phyloP scores from a whole-genome alignment of 495 filamentous ascomycete species.

The Aspergillus carlsbadensis region DNA sequence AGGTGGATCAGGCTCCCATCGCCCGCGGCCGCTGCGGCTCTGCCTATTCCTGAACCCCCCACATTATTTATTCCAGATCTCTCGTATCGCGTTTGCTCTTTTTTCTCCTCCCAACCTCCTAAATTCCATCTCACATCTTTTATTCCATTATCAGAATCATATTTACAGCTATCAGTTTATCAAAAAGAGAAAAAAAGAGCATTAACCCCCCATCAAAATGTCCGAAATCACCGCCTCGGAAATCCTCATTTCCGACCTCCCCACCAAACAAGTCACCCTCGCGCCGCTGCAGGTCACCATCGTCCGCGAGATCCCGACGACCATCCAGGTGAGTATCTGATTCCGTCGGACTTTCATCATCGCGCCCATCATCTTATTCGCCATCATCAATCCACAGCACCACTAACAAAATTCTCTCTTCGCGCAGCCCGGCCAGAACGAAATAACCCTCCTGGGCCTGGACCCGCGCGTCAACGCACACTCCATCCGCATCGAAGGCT shows the following conservation, averaged over 20 bases:
- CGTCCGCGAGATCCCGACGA: constrained; percentile 61
- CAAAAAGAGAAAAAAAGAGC: too few species aligned
- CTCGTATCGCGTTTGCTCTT: too few species aligned
- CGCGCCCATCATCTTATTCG: too few species aligned
- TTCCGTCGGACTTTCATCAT: too few species aligned
- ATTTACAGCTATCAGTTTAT: too few species aligned
- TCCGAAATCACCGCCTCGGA: constrained; percentile 8
- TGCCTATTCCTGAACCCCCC: too few species aligned
- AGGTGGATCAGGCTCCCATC: too few species aligned
- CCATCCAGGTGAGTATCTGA: constrained; percentile 46
- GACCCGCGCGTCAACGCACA: constrained; percentile 58
- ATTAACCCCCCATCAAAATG: constrained; percentile 10
- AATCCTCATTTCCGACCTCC: constrained; percentile 27
- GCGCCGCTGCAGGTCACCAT: constrained; percentile 62
- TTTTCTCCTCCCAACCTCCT: too few species aligned
- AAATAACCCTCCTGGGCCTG: constrained; percentile 65
- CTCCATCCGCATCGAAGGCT: constrained; percentile 61
- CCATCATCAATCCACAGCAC: constrained; percentile 3
- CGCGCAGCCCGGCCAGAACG: constrained; percentile 51
- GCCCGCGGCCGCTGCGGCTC: too few species aligned
- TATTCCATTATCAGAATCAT: too few species aligned
- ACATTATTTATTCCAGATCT: too few species aligned
- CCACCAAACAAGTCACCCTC: constrained; percentile 60
- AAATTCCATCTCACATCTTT: too few species aligned
- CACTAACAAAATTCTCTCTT: constrained; percentile 39